Conservation (phyloP, 1,284 basidiomycete genomes). For the Puccinia sorghi region DNA sequence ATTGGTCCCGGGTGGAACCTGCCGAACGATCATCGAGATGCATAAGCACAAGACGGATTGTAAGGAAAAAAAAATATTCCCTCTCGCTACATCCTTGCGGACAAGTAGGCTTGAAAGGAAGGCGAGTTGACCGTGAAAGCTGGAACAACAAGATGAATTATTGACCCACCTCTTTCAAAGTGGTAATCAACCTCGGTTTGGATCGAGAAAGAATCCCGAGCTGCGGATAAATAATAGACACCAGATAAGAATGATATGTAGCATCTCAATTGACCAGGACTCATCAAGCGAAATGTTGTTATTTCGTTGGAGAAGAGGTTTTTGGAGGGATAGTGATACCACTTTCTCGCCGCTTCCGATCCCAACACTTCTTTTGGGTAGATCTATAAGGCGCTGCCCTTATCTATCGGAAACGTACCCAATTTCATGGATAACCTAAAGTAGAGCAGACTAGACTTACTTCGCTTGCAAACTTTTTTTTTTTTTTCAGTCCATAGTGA, state of each 20-base stretch:
- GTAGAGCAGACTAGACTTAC: constrained; percentile 2
- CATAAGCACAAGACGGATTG: not conserved
- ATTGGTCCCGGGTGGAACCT: constrained; percentile 55
- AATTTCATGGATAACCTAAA: too few relatives aligned
- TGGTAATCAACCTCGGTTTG: constrained; percentile 53
- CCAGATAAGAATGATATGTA: not conserved
- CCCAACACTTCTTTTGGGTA: too few relatives aligned
- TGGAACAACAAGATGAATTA: too few relatives aligned
- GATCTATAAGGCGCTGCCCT: too few relatives aligned
- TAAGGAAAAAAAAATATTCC: too few relatives aligned
- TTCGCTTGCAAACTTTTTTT: constrained; percentile 31
- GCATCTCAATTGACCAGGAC: not conserved
- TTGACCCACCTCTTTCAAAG: constrained; percentile 30
- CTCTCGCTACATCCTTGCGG: constrained; percentile 18
- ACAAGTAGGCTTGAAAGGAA: not conserved
- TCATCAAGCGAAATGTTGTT: too few relatives aligned
- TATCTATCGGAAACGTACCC: too few relatives aligned
- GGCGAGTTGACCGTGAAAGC: not conserved
- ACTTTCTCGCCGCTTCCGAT: not conserved
- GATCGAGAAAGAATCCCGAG: constrained; percentile 54
- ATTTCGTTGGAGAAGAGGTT: too few relatives aligned
- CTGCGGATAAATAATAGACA: not conserved
- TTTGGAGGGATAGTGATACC: too few relatives aligned
- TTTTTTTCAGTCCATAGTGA: not conserved
- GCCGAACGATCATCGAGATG: not conserved